A percentile compares a stretch with the other conserved stretches of the same genome.
phyloP scores from a whole-genome alignment of 306 rosid species.

The Corylus americana region DNA sequence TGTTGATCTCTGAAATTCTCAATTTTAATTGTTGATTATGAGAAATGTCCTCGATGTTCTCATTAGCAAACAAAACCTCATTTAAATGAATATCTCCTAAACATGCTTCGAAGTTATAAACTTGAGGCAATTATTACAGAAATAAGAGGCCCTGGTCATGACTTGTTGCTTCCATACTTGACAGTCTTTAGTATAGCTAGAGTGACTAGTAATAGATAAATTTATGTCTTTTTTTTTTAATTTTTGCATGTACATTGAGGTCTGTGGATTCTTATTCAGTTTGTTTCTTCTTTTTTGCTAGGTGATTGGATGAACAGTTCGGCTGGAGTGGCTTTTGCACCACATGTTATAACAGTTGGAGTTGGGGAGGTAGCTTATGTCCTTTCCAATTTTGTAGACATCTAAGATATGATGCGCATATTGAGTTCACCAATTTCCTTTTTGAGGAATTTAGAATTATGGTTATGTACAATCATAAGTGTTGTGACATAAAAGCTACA shows the following conservation, averaged over 20 bases:
- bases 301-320: constrained; percentile 99
- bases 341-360: constrained; percentile 80
- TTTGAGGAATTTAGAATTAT: background rate
- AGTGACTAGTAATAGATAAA: constrained; percentile 5
- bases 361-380: constrained; percentile 70
- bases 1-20: constrained; percentile 4
- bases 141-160: background rate
- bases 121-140: background rate
- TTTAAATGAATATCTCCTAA: constrained; percentile 15
- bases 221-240: background rate
- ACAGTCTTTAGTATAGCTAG: background rate
- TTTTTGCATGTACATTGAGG: constrained; percentile 12
- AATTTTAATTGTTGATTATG: background rate
- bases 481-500: constrained; percentile 14
- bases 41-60: background rate
- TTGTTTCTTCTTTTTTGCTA: constrained; percentile 30
- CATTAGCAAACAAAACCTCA: background rate
- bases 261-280: constrained; percentile 17
- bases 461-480: background rate
- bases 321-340: constrained; percentile 92
- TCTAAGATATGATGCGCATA: constrained; percentile 12
- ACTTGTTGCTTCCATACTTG: background rate
- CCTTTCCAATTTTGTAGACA: constrained; percentile 10
- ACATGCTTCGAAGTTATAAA: constrained; percentile 8
- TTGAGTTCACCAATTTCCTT: background rate